phyloP scores from a whole-genome alignment of 2,329 filamentous ascomycete species.

The Fusarium brachygibbosum region DNA sequence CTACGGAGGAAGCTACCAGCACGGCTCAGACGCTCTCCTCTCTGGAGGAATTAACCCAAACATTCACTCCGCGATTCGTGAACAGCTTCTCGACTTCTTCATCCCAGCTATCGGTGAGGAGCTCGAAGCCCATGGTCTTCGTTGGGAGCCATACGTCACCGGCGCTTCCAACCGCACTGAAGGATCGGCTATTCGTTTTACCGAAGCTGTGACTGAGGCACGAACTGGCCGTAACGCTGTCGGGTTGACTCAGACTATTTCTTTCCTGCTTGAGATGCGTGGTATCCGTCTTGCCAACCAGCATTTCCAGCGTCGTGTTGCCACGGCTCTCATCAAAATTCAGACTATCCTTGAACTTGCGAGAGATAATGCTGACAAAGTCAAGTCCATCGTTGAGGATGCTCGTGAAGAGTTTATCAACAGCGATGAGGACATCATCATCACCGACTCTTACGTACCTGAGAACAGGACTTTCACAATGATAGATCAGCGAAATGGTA shows the following conservation, averaged over 20 bases:
- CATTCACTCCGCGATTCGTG: constrained; percentile 17
- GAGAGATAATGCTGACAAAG: background rate
- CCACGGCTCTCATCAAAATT: constrained; percentile 13
- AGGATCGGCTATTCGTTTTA: constrained; percentile 6
- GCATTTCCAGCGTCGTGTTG: constrained; percentile 28
- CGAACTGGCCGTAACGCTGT: constrained; percentile 12
- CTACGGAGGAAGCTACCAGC: constrained; percentile 19
- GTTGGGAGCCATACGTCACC: constrained; percentile 28
- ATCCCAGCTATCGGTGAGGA: constrained; percentile 4
- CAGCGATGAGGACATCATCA: constrained; percentile 11
- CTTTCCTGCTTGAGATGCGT: constrained; percentile 12
- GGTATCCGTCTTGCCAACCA: constrained; percentile 23
- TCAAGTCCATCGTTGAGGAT: constrained; percentile 13
- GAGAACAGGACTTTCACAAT: constrained; percentile 19
- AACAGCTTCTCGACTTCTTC: constrained; percentile 15
- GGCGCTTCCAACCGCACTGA: constrained; percentile 6
- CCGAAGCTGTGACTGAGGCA: constrained; percentile 19
- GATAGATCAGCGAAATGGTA: constrained; percentile 12
- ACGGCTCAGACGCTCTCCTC: constrained; percentile 1
- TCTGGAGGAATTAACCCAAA: constrained; percentile 20
- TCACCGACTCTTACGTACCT: background rate
- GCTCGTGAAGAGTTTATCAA: constrained; percentile 17
- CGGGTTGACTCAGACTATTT: constrained; percentile 12
- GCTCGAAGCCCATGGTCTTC: background rate
- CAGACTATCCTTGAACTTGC: constrained; percentile 23